Conservation (phyloP, 2,329 filamentous ascomycete genomes). For the Lecanicillium sp. region DNA sequence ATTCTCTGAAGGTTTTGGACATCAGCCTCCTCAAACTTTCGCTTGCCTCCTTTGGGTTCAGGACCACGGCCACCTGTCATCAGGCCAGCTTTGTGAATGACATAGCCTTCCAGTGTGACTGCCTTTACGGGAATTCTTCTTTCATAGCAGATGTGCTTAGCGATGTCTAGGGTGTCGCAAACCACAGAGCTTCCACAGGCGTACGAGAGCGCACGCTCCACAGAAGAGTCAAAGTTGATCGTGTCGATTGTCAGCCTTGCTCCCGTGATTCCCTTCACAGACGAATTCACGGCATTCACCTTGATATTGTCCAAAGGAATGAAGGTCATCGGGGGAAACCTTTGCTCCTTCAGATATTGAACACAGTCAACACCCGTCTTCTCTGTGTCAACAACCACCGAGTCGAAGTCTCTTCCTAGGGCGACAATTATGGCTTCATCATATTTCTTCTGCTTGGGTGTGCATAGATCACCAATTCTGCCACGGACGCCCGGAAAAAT, state of each 20-base stretch:
- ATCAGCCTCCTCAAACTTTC: conserved; percentile 84
- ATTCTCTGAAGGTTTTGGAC: conserved; percentile 77
- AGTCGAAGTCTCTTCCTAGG: conserved; percentile 87
- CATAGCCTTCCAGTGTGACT: conserved; percentile 88
- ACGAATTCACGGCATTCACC: conserved; percentile 83
- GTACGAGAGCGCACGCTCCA: conserved; percentile 90
- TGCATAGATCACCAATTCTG: conserved; percentile 84
- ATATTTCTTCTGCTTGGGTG: conserved; percentile 95
- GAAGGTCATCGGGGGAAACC: conserved; percentile 82
- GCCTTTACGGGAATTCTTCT: conserved; percentile 84
- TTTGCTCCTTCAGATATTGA: conserved; percentile 85
- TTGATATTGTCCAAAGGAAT: conserved; percentile 97
- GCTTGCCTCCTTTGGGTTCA: conserved; percentile 66
- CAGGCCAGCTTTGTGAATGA: conserved; percentile 92
- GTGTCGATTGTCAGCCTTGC: conserved; percentile 91
- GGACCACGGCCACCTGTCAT: conserved; percentile 93
- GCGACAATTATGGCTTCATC: conserved; percentile 90
- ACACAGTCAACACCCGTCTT: conserved; percentile 93
- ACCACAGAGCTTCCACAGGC: conserved; percentile 94
- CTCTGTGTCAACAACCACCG: conserved; percentile 90
- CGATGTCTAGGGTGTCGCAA: conserved; percentile 79
- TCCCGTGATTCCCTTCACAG: conserved; percentile 80
- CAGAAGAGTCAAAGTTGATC: conserved; percentile 82
- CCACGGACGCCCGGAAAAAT: conserved; percentile 90
- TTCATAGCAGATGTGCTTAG: conserved; percentile 84